phyloP scores from a whole-genome alignment of 192 early-diverging fungal genomes.

The Coemansia sp. region DNA sequence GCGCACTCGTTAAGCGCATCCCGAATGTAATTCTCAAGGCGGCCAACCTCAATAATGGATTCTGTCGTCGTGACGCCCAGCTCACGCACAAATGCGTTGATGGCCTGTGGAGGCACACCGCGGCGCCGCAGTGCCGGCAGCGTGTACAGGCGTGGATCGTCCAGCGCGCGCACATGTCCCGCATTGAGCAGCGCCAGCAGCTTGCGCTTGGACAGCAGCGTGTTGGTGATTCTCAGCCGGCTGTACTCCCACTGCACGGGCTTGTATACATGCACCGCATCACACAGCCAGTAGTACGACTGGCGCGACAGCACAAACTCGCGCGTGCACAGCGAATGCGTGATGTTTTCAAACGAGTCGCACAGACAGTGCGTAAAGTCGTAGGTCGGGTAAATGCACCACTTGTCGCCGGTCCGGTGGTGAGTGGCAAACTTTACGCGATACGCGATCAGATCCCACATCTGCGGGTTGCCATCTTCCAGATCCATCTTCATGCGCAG shows the following conservation, averaged over 20 bases:
- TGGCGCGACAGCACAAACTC: constrained; percentile 93
- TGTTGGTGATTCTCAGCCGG: constrained; percentile 89
- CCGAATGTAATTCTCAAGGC: constrained; percentile 93
- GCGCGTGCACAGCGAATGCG: constrained; percentile 96
- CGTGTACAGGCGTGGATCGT: constrained; percentile 98
- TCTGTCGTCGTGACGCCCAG: constrained; percentile 80
- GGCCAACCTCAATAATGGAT: constrained; percentile 76
- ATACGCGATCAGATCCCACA: constrained; percentile 99
- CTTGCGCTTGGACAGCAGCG: constrained; percentile 97
- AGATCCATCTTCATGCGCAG: constrained; percentile 99
- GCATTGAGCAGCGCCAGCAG: constrained; percentile 86
- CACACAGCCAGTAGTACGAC: constrained; percentile 99
- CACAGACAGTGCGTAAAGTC: constrained; percentile 98
- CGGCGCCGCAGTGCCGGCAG: constrained; percentile 92
- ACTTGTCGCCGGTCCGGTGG: constrained; percentile 85
- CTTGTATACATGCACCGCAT: constrained; percentile 98
- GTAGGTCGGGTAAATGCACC: constrained; percentile 99
- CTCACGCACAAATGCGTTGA: constrained; percentile 97
- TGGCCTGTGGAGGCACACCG: constrained; percentile 94
- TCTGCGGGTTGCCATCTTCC: constrained; percentile 95
- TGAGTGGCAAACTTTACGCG: constrained; percentile 90
- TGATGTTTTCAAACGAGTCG: constrained; percentile 99
- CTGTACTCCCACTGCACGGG: constrained; percentile 99
- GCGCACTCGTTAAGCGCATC: constrained; percentile 89
- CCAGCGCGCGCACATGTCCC: constrained; percentile 78